Evolutionary conservation across 1,284 basidiomycete species (phyloP), one percentile per base, ranked within the genome.

Genomic region (Ganoderma meredithae): DNA sequence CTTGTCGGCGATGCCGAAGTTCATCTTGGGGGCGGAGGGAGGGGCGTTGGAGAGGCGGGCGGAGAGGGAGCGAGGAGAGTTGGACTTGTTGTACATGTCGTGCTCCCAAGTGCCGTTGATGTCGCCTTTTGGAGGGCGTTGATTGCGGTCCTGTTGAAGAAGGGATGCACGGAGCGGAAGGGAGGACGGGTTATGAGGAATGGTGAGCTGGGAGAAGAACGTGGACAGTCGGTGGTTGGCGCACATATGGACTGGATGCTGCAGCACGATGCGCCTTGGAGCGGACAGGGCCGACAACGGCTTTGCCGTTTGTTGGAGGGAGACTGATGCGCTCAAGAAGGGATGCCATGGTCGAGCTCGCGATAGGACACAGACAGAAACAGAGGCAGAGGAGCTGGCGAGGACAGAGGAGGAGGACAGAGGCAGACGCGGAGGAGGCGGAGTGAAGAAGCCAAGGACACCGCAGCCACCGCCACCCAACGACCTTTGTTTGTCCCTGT

Each of bases 101-200:
- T 94, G 92, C 64, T 89, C 84, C 92, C 92, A 94, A 41, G 83
- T 81, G 15, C 83, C 82, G 70, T 94, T 88, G 60, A 88, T 77
- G 75, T 94, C 86, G 74, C 88, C 90, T 77, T 89, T 91, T 52
- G 90, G 88, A 15, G 83, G 81, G 39, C 86, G 84, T 53, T 80
- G 79, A 65, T 81, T 76, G 22, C 62, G 62, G 68, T 85, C 86
- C 75, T 79, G 85, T 86, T 89, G 79, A 70, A 61, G 73, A 63
- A 60, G 66, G 71, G 44, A 59, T 39, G 58, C 13, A 60, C 43
- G 33, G 36, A 25, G 58, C 22, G 22, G 7, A 33, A 41, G 9
- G 47, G 15, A 60, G 44, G 27, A 47, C 68, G 67, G 2, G 58
- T 62, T 64, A 68, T 66, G 41, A 39, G 59, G 55, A 39, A 53